Conservation (phyloP, 1,139 yeast species). For the Suhomyces anneliseae region DNA sequence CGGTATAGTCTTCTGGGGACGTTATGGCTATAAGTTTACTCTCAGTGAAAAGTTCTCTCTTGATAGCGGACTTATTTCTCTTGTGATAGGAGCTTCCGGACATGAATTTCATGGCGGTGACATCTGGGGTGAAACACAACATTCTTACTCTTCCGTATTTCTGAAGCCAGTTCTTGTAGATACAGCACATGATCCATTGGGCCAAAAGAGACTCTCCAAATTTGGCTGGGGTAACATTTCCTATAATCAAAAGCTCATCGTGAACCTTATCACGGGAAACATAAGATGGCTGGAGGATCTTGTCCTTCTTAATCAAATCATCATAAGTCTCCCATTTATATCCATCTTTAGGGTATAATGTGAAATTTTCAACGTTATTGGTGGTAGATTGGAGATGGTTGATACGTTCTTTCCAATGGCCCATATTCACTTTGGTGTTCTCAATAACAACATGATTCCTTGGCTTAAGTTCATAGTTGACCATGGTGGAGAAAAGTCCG, state of each 20-base stretch:
- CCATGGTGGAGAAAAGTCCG: slow-evolving; percentile 53
- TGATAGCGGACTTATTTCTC: slow-evolving; percentile 60
- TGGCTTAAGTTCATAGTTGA: slow-evolving; percentile 60
- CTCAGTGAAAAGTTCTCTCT: slow-evolving; percentile 60
- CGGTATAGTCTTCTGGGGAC: slow-evolving; percentile 21
- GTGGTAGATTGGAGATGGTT: slow-evolving; percentile 22
- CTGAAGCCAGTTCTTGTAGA: slow-evolving; percentile 73
- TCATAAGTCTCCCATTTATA: slow-evolving; percentile 65
- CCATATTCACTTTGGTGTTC: slow-evolving; percentile 39
- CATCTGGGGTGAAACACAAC: slow-evolving; percentile 60
- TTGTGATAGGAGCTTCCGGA: slow-evolving; percentile 46
- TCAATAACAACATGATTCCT: slow-evolving; percentile 60
- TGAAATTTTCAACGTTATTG: slow-evolving; percentile 31
- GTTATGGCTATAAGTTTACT: slow-evolving; percentile 51
- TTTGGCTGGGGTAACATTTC: slow-evolving; percentile 53
- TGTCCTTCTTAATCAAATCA: slow-evolving; percentile 42
- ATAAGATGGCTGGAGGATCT: slow-evolving; percentile 38
- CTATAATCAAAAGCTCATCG: slow-evolving; percentile 62
- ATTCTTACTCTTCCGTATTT: slow-evolving; percentile 71
- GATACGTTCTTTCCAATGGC: slow-evolving; percentile 28
- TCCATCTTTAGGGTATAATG: slow-evolving; percentile 46
- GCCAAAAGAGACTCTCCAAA: slow-evolving; percentile 69
- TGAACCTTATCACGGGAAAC: slow-evolving; percentile 52
- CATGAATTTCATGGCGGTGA: slow-evolving; percentile 61
- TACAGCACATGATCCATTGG: slow-evolving; percentile 74